Evolutionary conservation across 305 asterid genomes (phyloP).

Genomic region (Fraxinus baroniana): DNA sequence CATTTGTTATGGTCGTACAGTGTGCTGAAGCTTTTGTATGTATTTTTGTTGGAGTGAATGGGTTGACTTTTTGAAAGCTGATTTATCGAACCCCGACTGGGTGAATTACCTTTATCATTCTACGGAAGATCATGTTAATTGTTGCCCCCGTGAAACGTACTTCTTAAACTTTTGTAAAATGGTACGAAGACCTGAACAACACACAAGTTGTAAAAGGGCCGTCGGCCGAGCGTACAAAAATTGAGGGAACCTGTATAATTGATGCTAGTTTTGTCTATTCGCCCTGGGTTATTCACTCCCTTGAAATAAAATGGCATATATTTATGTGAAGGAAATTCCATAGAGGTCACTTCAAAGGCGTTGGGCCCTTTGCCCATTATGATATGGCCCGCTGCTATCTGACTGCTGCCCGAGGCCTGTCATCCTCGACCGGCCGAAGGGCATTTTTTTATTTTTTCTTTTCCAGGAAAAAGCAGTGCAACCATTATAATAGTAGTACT

Average conservation of each 20-base stretch:
- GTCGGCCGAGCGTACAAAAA: background rate
- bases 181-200: background rate
- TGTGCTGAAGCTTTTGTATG: conserved; percentile 36
- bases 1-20: conserved; percentile 64
- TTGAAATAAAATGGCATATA: background rate
- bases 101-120: background rate
- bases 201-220: background rate
- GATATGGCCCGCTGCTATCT: too few relatives aligned
- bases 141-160: background rate
- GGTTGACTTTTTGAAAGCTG: conserved; percentile 3
- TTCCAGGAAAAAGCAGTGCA: too few relatives aligned
- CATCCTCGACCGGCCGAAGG: too few relatives aligned
- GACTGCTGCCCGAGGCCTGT: too few relatives aligned
- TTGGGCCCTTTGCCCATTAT: background rate
- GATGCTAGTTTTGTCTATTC: background rate
- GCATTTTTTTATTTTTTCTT: too few relatives aligned
- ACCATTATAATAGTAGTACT: too few relatives aligned
- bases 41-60: conserved; percentile 2
- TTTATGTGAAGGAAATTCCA: background rate
- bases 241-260: background rate
- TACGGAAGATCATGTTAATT: background rate
- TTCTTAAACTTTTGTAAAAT: background rate
- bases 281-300: background rate
- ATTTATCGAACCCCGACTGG: background rate
- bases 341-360: background rate